Evolutionary conservation across 306 rosid genomes (phyloP).

Genomic region (Lathyrus tuberosus): DNA sequence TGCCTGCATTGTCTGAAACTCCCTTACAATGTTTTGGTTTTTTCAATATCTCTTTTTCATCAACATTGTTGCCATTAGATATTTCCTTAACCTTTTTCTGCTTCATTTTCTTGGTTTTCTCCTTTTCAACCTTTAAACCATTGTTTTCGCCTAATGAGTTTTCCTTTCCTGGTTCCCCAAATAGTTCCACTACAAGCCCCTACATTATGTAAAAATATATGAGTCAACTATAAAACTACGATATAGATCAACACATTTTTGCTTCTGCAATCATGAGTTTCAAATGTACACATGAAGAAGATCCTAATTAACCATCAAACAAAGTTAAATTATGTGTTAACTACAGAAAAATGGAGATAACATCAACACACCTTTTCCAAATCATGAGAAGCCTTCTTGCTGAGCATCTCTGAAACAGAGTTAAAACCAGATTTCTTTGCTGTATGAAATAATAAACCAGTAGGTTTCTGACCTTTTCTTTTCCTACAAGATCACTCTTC

Average conservation of each 20-base stretch:
- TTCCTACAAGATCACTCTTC: conserved; percentile 53
- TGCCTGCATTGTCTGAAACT: too few relatives aligned
- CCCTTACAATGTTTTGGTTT: too few relatives aligned
- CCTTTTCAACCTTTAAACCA: neutral
- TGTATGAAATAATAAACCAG: conserved; percentile 50
- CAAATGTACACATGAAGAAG: neutral
- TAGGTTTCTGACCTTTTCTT: conserved; percentile 66
- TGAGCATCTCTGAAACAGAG: conserved; percentile 68
- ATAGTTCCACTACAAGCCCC: conserved; percentile 34
- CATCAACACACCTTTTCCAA: conserved; percentile 42
- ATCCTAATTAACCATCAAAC: conserved; percentile 16
- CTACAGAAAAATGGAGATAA: neutral
- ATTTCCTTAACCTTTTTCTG: conserved; percentile 59
- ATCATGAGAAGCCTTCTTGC: conserved; percentile 16
- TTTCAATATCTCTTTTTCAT: neutral
- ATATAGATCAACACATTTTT: neutral
- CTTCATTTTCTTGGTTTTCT: conserved; percentile 46
- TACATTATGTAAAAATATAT: conserved; percentile 13
- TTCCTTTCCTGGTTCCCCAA: conserved; percentile 51
- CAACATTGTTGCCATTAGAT: conserved; percentile 51
- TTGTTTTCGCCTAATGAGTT: conserved; percentile 40
- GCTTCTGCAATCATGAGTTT: conserved; percentile 14
- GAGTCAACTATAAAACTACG: neutral
- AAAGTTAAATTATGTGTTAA: neutral
- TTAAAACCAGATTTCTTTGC: conserved; percentile 68